Base-by-base conservation (phyloP, 2,329 filamentous ascomycete species). In the Rutstroemia sp. region DNA sequence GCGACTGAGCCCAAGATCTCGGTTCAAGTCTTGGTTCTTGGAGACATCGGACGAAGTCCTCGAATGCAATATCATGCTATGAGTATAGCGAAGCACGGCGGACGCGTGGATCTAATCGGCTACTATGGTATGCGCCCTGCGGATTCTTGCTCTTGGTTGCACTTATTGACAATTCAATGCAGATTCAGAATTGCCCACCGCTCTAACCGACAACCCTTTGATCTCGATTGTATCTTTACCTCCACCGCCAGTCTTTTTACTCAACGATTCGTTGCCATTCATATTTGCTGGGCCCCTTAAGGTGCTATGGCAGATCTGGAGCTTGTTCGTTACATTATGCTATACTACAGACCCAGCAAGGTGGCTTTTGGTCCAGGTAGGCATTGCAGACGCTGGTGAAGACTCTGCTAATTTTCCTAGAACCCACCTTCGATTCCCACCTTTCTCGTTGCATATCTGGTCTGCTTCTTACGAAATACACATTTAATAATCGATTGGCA, bases 11-110 rank as follows among this genome's bases (percentile, higher is more conserved):
- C 63, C 63, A 73, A 78, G 57, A 72, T 75, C 38, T 79, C 77
- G 0, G 80, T 92, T 45, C 90, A 96, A 71, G 83, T 99, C 52
- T 79, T 99, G 16, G 94, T 99, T 18, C 80, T 99, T 27, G 94
- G 94, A 46, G 94, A 99, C 69, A 92, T 99, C 70, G 94, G 94
- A 41, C 84, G 92, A 47, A 97, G 92, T 70, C 94, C 94, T 50
- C 90, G 94, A 56, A 99, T 99, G 92, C 92, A 97, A 69, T 97
- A 99, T 67, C 94, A 99, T 79, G 92, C 92, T 19, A 77, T 96
- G 64, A 97, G 92, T 70, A 85, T 97, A 66, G 90, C 90, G 42
- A 88, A 86, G 66, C 85, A 91, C 67, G 90, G 90, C 23, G 87
- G 85, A 6, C 79, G 79, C 37, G 92, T 96, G 19, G 85, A 92